Evolutionary conservation across 2,329 filamentous ascomycete genomes (phyloP), one percentile per base, ranked within the genome.

Genomic region (Alternaria alternata): DNA sequence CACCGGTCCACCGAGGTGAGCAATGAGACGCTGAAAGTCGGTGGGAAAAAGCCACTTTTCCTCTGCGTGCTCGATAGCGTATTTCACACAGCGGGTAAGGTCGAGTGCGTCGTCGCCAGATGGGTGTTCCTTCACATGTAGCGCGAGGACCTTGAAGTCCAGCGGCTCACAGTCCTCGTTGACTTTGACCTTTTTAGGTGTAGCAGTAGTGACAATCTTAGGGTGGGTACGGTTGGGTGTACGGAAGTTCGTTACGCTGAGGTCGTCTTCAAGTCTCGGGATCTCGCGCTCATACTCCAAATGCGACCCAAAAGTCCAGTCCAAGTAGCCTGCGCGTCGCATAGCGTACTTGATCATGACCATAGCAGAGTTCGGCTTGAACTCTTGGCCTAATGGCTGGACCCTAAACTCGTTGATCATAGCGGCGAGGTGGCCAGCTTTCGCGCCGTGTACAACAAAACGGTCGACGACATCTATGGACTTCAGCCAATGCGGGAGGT

Each of bases 401-500:
- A 48, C 12, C 9, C 69, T 66, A 20, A 61, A 57, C 12, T 61
- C 54, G 28, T 67, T 65, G 43, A 72, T 61, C 26, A 72, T 67
- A 2, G 53, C 61, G 7, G 63, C 59, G 14, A 66, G 51, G 34
- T 52, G 43, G 9, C 14, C 38, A 1, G 68, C 47, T 18, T 52
- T 68, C 8, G 51, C 64, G 34, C 72, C 69, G 39, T 71, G 69
- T 32, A 53, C 41, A 20, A 69, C 28, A 32, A 77, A 57, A 5
- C 74, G 65, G 20, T 71, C 61, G 24, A 72, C 59, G 0, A 76
- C 67, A 46, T 74, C 69, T 22, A 64, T 38, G 1, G 63, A 70
- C 48, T 73, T 71, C 34, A 75, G 61, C 62, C 66, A 71, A 6
- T 70, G 61, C 1, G 74, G 73, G 5, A 70, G 48, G 30, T 75